Evolutionary conservation across 305 asterid genomes (phyloP).

Genomic region (Caryopteris hybrid): DNA sequence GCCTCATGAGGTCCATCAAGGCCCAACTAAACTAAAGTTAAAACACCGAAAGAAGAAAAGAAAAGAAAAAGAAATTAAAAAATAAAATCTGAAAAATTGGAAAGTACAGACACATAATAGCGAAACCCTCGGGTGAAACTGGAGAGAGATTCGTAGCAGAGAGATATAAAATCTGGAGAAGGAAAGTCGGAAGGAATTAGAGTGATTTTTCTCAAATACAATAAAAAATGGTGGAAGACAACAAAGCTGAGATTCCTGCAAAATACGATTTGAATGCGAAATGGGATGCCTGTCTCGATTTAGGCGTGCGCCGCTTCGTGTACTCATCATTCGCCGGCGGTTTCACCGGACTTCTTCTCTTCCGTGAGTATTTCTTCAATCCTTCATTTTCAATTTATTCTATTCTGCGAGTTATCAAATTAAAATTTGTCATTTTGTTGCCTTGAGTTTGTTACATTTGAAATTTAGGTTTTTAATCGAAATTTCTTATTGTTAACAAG

Average conservation of each 20-base stretch:
- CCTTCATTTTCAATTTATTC: background rate
- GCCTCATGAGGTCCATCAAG: background rate
- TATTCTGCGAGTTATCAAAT: background rate
- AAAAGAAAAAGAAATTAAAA: background rate
- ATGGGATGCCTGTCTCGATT: conserved; percentile 90
- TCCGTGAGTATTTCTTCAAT: conserved; percentile 40
- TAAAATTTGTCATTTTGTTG: background rate
- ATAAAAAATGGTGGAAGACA: conserved; percentile 48
- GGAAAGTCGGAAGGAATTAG: conserved; percentile 8
- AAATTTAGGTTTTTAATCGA: background rate
- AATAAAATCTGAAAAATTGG: background rate
- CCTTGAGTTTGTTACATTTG: background rate
- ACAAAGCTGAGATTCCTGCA: conserved; percentile 40
- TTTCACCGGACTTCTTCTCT: conserved; percentile 64
- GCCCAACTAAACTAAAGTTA: conserved; percentile 6
- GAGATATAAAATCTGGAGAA: background rate
- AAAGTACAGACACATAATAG: conserved; percentile 15
- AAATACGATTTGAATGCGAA: conserved; percentile 70
- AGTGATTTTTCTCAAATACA: background rate
- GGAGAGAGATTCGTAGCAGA: conserved; percentile 14
- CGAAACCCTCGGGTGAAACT: conserved; percentile 37
- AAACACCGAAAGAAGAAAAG: background rate
- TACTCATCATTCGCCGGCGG: conserved; percentile 77
- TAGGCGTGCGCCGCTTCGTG: conserved; percentile 71
- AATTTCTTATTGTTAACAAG: background rate